Percentiles rank a stretch among this genome's conserved stretches.
These are phyloP conservation scores for Vachellia pachyceras DNA, from an alignment of 306 rosid species.

Conservation along the genomic window DNA sequence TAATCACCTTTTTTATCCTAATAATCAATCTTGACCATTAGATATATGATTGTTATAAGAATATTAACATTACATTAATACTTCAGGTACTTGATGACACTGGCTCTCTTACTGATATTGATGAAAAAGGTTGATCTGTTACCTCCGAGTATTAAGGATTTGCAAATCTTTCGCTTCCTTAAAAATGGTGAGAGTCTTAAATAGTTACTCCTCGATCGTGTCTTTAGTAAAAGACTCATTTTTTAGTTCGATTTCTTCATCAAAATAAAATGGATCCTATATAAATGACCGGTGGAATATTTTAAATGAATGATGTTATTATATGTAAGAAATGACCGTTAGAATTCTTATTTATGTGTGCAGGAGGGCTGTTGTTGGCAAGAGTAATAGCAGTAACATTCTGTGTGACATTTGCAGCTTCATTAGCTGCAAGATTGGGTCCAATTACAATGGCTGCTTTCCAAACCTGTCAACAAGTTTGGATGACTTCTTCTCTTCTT, in stretches of 20 bases:
- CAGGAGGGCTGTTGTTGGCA: slow-evolving; percentile 71
- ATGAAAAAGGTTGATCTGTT: slow-evolving; percentile 68
- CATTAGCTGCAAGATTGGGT: slow-evolving; percentile 86
- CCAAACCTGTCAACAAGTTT: slow-evolving; percentile 89
- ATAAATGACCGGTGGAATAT: no score
- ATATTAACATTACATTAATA: not conserved
- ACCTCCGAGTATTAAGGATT: slow-evolving; percentile 77
- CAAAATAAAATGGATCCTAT: no score
- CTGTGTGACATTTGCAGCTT: slow-evolving; percentile 91
- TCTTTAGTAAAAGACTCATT: no score
- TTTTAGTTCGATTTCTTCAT: no score
- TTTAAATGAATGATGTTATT: not conserved
- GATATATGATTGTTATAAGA: not conserved
- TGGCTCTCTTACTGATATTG: slow-evolving; percentile 60
- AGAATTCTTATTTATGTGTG: not conserved
- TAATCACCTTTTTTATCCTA: not conserved
- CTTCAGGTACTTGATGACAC: slow-evolving; percentile 77
- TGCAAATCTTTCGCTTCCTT: slow-evolving; percentile 81
- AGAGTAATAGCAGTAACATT: slow-evolving; percentile 95
- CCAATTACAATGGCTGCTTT: slow-evolving; percentile 93
- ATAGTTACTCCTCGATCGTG: not conserved
- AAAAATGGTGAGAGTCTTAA: slow-evolving; percentile 67
- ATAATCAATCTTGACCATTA: not conserved
- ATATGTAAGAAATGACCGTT: not conserved
- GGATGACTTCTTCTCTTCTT: slow-evolving; percentile 92